phyloP scores from a whole-genome alignment of 768 basidiomycete species.

The Phylloporus arenicola region DNA sequence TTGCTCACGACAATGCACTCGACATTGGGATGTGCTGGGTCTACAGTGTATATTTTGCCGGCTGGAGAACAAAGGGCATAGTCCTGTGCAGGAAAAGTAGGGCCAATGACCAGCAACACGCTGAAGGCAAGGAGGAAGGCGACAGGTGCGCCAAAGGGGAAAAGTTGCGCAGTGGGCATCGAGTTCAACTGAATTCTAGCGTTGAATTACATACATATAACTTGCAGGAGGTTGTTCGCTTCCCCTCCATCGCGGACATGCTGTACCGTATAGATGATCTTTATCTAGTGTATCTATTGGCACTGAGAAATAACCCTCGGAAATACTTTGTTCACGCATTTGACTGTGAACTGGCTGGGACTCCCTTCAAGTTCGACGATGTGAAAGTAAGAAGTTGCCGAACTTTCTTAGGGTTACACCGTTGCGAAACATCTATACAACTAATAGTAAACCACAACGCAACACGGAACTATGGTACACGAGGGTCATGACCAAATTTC shows the following conservation, averaged over 20 bases:
- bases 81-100: constrained; percentile 5
- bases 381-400: too few species aligned
- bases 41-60: constrained; percentile 65
- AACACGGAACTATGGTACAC: neutral
- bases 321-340: too few species aligned
- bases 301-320: too few species aligned
- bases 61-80: constrained; percentile 58
- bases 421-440: neutral
- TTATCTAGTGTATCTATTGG: too few species aligned
- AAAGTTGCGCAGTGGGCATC: neutral
- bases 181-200: too few species aligned
- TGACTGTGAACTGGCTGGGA: too few species aligned
- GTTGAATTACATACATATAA: too few species aligned
- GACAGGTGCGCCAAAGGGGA: constrained; percentile 1
- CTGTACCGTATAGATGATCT: too few species aligned
- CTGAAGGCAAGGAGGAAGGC: constrained; percentile 7
- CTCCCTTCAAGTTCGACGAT: too few species aligned
- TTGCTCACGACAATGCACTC: constrained; percentile 58
- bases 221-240: too few species aligned
- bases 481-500: neutral
- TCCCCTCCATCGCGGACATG: too few species aligned
- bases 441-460: neutral
- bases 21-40: constrained; percentile 43
- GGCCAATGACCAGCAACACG: neutral
- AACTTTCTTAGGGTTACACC: too few species aligned